These are phyloP conservation scores for Beauveria rudraprayagi DNA, from an alignment of 2,329 filamentous ascomycete genomes.

Conservation along the genomic window DNA sequence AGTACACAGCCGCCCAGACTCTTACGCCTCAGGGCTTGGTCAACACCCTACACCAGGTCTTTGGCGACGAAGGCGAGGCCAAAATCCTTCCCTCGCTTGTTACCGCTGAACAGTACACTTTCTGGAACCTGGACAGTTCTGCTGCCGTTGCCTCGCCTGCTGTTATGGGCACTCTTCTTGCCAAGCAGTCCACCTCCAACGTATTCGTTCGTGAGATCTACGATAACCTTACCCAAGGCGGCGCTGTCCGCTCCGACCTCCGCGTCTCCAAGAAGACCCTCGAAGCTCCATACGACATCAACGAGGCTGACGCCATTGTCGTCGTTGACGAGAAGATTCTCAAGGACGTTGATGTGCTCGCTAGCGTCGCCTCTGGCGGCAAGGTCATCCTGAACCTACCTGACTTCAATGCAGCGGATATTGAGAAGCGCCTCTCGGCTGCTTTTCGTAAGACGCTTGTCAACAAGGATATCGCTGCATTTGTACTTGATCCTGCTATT, in stretches of 20 bases:
- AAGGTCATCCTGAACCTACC: conserved; percentile 69
- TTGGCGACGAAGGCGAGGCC: conserved; percentile 46
- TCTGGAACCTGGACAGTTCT: conserved; percentile 86
- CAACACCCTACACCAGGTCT: conserved; percentile 40
- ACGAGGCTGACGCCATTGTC: conserved; percentile 69
- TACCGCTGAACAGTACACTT: conserved; percentile 73
- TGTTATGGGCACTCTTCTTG: conserved; percentile 51
- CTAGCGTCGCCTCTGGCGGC: conserved; percentile 60
- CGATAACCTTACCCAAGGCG: conserved; percentile 64
- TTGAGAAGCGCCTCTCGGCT: conserved; percentile 76
- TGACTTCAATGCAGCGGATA: conserved; percentile 75
- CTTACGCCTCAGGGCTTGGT: conserved; percentile 49
- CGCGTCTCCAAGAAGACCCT: conserved; percentile 75
- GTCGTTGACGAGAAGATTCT: conserved; percentile 75
- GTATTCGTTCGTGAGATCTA: conserved; percentile 54
- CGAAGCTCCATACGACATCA: conserved; percentile 75
- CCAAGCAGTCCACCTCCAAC: conserved; percentile 62
- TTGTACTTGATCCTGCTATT: conserved; percentile 63
- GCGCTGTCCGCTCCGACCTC: conserved; percentile 75
- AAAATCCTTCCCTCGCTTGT: conserved; percentile 36
- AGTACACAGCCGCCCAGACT: conserved; percentile 66
- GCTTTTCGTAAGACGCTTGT: conserved; percentile 63
- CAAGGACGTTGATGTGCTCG: conserved; percentile 65
- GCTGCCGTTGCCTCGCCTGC: conserved; percentile 56
- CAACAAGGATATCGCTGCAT: conserved; percentile 62